phyloP scores from a whole-genome alignment of 2,329 filamentous ascomycete genomes.

The Trichoderma harzianum region DNA sequence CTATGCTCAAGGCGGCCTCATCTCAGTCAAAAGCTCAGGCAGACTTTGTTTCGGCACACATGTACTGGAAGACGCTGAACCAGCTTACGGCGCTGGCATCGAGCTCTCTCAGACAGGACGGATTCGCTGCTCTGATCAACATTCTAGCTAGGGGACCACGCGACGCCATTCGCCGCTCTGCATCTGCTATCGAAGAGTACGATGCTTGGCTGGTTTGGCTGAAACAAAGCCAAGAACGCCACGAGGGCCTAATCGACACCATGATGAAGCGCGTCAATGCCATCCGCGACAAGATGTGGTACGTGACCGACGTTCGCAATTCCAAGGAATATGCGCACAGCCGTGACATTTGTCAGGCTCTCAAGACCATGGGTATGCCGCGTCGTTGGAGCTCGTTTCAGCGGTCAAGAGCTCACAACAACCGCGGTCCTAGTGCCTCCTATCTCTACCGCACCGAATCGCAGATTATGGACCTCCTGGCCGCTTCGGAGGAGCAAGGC shows the following conservation, averaged over 20 bases:
- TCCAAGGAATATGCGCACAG: constrained; percentile 86
- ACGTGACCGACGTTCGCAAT: constrained; percentile 87
- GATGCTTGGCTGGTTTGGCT: constrained; percentile 81
- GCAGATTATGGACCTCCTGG: constrained; percentile 83
- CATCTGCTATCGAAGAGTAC: constrained; percentile 71
- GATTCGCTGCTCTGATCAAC: constrained; percentile 68
- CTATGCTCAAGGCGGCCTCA: constrained; percentile 74
- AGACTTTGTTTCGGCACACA: constrained; percentile 78
- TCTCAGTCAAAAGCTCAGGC: constrained; percentile 73
- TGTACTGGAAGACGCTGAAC: constrained; percentile 80
- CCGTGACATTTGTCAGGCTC: constrained; percentile 76
- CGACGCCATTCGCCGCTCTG: constrained; percentile 65
- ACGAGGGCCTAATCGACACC: constrained; percentile 68
- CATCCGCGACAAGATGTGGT: constrained; percentile 97
- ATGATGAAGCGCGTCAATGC: constrained; percentile 72
- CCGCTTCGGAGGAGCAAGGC: constrained; percentile 76
- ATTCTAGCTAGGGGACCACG: constrained; percentile 70
- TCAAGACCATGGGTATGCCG: constrained; percentile 83
- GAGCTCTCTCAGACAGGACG: constrained; percentile 60
- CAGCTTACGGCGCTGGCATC: constrained; percentile 64
- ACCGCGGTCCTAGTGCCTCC: constrained; percentile 48
- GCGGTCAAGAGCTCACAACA: constrained; percentile 45
- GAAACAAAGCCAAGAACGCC: constrained; percentile 75
- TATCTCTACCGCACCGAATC: constrained; percentile 78
- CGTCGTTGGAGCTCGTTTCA: constrained; percentile 53